Evolutionary conservation across 2,329 filamentous ascomycete genomes (phyloP).

Genomic region (Xylariales sp.): DNA sequence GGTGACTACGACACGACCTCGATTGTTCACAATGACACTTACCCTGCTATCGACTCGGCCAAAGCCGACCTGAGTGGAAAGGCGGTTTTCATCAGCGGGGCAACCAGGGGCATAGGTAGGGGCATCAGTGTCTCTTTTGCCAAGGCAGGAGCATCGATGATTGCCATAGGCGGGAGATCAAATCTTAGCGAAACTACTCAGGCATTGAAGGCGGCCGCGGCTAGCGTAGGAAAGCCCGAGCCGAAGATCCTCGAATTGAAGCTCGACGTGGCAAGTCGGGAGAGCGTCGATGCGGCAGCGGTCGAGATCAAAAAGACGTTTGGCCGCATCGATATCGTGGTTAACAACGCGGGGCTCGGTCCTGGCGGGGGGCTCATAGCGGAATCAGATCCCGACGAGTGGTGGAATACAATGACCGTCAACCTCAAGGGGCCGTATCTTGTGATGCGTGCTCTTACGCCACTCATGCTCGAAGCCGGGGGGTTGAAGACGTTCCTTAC

Average conservation of each 20-base stretch:
- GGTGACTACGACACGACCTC: slow-evolving; percentile 48
- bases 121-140: slow-evolving; percentile 50
- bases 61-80: slow-evolving; percentile 48
- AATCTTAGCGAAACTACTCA: slow-evolving; percentile 41
- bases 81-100: slow-evolving; percentile 53
- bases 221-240: slow-evolving; percentile 41
- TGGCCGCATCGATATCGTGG: slow-evolving; percentile 51
- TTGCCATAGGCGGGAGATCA: slow-evolving; percentile 50
- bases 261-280: slow-evolving; percentile 50
- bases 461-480: slow-evolving; percentile 49
- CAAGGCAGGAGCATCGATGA: slow-evolving; percentile 52
- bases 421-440: slow-evolving; percentile 63
- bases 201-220: slow-evolving; percentile 45
- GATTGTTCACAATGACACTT: slow-evolving; percentile 50
- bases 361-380: slow-evolving; percentile 31
- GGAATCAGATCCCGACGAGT: slow-evolving; percentile 49
- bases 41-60: slow-evolving; percentile 48
- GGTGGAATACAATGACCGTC: slow-evolving; percentile 58
- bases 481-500: slow-evolving; percentile 56
- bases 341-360: slow-evolving; percentile 51
- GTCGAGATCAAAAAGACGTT: slow-evolving; percentile 48
- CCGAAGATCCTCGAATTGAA: slow-evolving; percentile 50
- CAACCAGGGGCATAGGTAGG: slow-evolving; percentile 51
- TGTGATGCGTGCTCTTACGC: slow-evolving; percentile 58
- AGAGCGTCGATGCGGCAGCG: slow-evolving; percentile 49